Evolutionary conservation across 768 basidiomycete genomes (phyloP).

Genomic region (Calocybe cyanea): DNA sequence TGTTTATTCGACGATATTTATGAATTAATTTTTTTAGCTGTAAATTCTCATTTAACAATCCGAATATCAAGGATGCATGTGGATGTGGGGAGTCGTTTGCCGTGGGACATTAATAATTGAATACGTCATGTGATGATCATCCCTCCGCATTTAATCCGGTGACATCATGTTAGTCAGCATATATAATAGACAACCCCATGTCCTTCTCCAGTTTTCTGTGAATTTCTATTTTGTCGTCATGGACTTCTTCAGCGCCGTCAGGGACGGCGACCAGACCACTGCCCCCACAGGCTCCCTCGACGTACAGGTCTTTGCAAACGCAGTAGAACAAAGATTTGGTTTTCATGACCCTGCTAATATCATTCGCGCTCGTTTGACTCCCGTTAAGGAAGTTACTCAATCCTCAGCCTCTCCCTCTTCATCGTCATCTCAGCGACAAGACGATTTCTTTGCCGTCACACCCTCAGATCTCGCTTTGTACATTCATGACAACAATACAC

Average conservation of each 20-base stretch:
- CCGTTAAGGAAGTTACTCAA: conserved; percentile 11
- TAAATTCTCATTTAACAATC: conserved; percentile 83
- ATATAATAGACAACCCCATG: not conserved
- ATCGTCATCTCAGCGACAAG: conserved; percentile 4
- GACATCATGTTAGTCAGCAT: conserved; percentile 17
- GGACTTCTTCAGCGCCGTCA: conserved; percentile 42
- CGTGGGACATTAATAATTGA: conserved; percentile 31
- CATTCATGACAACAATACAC: conserved; percentile 34
- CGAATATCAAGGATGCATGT: conserved; percentile 92
- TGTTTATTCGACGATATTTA: not conserved
- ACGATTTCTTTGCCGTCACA: conserved; percentile 20
- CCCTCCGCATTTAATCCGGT: not conserved
- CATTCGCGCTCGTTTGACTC: conserved; percentile 34
- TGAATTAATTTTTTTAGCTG: conserved; percentile 39
- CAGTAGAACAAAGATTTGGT: conserved; percentile 46
- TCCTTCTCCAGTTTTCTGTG: not conserved
- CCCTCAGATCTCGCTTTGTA: conserved; percentile 25
- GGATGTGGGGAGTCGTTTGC: conserved; percentile 94
- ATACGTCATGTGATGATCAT: conserved; percentile 18
- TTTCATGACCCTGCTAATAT: conserved; percentile 22
- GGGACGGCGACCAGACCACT: conserved; percentile 13
- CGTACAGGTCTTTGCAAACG: conserved; percentile 48
- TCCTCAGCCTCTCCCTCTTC: not conserved
- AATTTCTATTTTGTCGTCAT: conserved; percentile 11
- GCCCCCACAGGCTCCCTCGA: conserved; percentile 20